phyloP scores from a whole-genome alignment of 2,329 filamentous ascomycete genomes.

The Trichoderma polysporum region DNA sequence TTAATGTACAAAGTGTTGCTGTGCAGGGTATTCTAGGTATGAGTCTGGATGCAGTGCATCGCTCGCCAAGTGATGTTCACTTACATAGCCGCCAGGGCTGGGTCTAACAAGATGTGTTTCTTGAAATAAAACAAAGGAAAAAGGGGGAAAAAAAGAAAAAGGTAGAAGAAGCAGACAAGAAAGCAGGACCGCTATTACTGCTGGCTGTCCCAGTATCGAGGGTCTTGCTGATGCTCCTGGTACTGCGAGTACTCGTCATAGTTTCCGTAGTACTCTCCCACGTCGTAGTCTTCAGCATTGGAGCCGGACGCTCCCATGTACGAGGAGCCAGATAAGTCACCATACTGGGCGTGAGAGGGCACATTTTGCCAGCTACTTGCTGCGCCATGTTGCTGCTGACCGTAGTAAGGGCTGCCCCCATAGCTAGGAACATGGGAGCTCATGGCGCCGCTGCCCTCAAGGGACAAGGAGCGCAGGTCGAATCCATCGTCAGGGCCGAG shows the following conservation, averaged over 20 bases:
- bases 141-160: not conserved
- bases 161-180: not conserved
- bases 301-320: constrained; percentile 9
- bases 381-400: constrained; percentile 3
- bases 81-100: not conserved
- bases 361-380: constrained; percentile 10
- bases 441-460: not conserved
- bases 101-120: not conserved
- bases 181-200: not conserved
- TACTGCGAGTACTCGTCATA: constrained; percentile 23
- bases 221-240: constrained; percentile 22
- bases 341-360: not conserved
- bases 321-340: not conserved
- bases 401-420: constrained; percentile 1
- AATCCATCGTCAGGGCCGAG: constrained; percentile 35
- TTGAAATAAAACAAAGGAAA: not conserved
- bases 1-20: constrained; percentile 3
- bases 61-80: not conserved
- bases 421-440: not conserved
- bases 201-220: constrained; percentile 24
- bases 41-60: not conserved
- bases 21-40: constrained; percentile 5
- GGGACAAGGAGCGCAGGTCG: constrained; percentile 25
- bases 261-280: constrained; percentile 24
- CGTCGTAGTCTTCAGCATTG: not conserved